Percentiles rank a stretch among this genome's conserved stretches.
These are phyloP conservation scores for Butyriboletus loyo DNA, from an alignment of 768 basidiomycete genomes.

Conservation along the genomic window DNA sequence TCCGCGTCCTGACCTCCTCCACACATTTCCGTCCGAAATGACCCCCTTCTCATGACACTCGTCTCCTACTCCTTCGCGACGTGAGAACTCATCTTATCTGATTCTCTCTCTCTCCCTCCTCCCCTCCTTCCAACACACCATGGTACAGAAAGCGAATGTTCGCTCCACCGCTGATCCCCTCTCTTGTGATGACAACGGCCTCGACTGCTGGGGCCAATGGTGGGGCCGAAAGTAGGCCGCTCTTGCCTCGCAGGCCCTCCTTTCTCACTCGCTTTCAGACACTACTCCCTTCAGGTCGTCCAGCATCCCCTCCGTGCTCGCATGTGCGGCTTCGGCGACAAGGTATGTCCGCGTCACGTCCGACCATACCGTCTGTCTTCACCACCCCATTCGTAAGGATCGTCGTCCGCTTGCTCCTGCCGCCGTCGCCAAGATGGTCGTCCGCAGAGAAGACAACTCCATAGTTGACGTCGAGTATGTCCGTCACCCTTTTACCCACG, in stretches of 20 bases:
- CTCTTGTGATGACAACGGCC: slow-evolving; percentile 36
- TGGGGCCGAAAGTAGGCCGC: slow-evolving; percentile 53
- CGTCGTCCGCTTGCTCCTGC: slow-evolving; percentile 90
- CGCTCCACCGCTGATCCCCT: background rate
- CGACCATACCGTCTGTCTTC: slow-evolving; percentile 6
- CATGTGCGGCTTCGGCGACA: slow-evolving; percentile 97
- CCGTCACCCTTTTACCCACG: background rate
- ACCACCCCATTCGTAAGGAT: slow-evolving; percentile 52
- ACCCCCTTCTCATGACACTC: slow-evolving; percentile 1
- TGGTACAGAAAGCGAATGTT: slow-evolving; percentile 58
- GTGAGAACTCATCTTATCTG: slow-evolving; percentile 36
- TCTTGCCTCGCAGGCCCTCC: background rate
- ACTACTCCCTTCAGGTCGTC: slow-evolving; percentile 80
- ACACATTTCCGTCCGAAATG: background rate
- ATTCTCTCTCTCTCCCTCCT: slow-evolving; percentile 12
- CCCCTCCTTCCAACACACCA: slow-evolving; percentile 22
- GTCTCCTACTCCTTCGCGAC: background rate
- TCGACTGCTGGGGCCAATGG: slow-evolving; percentile 74
- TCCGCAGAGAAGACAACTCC: slow-evolving; percentile 62
- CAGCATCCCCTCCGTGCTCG: slow-evolving; percentile 89
- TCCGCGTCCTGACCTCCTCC: no score
- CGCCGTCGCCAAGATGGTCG: slow-evolving; percentile 81
- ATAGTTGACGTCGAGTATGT: slow-evolving; percentile 76
- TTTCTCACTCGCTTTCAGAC: slow-evolving; percentile 38
- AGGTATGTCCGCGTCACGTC: slow-evolving; percentile 48